Evolutionary conservation across 1,139 yeast species (phyloP).

Genomic region (Arxiozyma telluris): DNA sequence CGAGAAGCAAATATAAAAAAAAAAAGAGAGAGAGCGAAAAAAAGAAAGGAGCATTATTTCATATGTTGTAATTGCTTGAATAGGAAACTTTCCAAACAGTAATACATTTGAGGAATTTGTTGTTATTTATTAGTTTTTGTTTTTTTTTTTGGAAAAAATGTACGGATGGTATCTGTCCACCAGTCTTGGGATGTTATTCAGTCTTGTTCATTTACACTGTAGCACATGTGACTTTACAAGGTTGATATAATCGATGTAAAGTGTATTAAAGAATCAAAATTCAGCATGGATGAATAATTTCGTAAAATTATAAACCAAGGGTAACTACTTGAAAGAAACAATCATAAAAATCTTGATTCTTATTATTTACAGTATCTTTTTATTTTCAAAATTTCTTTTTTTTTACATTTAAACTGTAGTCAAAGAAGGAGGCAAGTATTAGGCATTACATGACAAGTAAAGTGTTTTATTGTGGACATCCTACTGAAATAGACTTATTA

Average conservation of each 20-base stretch:
- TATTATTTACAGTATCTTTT: too few relatives aligned
- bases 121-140: neutral
- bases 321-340: neutral
- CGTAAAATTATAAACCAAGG: too few relatives aligned
- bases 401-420: neutral
- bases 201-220: too few relatives aligned
- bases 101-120: too few relatives aligned
- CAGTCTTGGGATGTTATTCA: too few relatives aligned
- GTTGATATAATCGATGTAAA: too few relatives aligned
- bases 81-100: neutral
- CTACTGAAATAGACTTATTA: conserved; percentile 8
- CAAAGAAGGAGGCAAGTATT: neutral
- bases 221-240: too few relatives aligned
- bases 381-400: too few relatives aligned
- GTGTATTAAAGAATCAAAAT: too few relatives aligned
- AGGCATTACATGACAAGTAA: neutral
- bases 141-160: neutral
- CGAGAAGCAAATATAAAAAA: too few relatives aligned
- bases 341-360: neutral
- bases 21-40: neutral
- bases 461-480: conserved; percentile 6
- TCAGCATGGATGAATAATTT: too few relatives aligned
- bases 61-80: neutral
- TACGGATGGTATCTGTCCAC: neutral
- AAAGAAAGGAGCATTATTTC: neutral